phyloP scores from a whole-genome alignment of 371 early-diverging fungal species.

The Choanephora cucurbitarum region DNA sequence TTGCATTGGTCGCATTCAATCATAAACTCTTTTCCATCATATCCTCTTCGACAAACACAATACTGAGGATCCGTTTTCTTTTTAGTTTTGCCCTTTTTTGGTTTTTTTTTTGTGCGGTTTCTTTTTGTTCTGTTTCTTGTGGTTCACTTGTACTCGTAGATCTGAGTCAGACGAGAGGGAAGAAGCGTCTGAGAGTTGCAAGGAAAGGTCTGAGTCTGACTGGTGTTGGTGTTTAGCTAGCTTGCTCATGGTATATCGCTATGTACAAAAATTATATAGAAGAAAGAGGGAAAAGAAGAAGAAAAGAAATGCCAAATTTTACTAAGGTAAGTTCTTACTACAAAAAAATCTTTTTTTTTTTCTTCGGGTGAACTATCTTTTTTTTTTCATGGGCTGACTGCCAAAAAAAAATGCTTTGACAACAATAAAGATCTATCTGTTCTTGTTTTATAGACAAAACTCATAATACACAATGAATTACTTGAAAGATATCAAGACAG shows the following conservation, averaged over 20 bases:
- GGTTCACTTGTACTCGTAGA: background rate
- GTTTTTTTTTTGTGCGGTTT: constrained; percentile 12
- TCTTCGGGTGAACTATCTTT: background rate
- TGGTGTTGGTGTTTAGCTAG: constrained; percentile 5
- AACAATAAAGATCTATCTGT: background rate
- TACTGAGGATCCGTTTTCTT: constrained; percentile 35
- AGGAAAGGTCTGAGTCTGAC: constrained; percentile 36
- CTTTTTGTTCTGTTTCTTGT: constrained; percentile 9
- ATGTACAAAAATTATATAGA: background rate
- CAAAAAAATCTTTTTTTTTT: too few species aligned
- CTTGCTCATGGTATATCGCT: constrained; percentile 6
- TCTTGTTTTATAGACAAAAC: too few species aligned
- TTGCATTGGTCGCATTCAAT: constrained; percentile 77
- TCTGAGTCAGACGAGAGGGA: constrained; percentile 44
- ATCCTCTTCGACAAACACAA: constrained; percentile 57
- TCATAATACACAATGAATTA: too few species aligned
- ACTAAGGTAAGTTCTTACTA: too few species aligned
- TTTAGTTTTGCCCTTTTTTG: constrained; percentile 22
- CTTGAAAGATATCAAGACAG: constrained; percentile 36
- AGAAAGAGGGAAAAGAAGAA: too few species aligned
- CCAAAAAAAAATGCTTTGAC: background rate
- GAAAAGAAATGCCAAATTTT: background rate
- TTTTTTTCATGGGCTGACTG: background rate
- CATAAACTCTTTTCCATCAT: constrained; percentile 78
- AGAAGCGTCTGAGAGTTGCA: constrained; percentile 45